Evolutionary conservation across 192 early-diverging fungal species (phyloP).

Genomic region (Dimargaris verticillata): DNA sequence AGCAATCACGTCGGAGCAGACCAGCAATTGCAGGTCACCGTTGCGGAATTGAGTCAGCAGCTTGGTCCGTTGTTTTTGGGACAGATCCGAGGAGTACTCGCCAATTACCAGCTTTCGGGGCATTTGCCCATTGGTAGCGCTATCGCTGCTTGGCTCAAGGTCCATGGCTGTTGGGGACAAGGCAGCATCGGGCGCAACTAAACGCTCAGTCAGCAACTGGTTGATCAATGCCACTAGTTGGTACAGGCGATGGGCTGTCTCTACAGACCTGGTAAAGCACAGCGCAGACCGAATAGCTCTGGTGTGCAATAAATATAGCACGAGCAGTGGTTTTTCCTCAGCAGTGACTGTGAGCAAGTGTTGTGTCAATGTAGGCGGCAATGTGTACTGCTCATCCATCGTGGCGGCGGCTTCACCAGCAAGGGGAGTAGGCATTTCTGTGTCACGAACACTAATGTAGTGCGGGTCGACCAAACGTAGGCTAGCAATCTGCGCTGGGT

Average conservation of each 20-base stretch:
- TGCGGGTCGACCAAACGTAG: slow-evolving; percentile 64
- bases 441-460: slow-evolving; percentile 52
- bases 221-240: slow-evolving; percentile 49
- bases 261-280: slow-evolving; percentile 83
- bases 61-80: slow-evolving; percentile 35
- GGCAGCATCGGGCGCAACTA: neutral
- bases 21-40: slow-evolving; percentile 50
- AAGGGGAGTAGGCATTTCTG: slow-evolving; percentile 4
- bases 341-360: neutral
- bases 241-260: slow-evolving; percentile 70
- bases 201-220: slow-evolving; percentile 11
- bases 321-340: slow-evolving; percentile 40
- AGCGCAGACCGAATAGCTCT: slow-evolving; percentile 37
- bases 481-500: slow-evolving; percentile 81
- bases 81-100: slow-evolving; percentile 62
- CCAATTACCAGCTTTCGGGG: slow-evolving; percentile 24
- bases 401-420: slow-evolving; percentile 25
- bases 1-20: slow-evolving; percentile 74
- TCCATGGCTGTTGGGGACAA: neutral
- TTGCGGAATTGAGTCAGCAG: slow-evolving; percentile 48
- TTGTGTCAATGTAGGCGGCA: neutral
- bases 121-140: slow-evolving; percentile 12
- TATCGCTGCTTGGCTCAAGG: neutral
- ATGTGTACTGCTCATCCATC: slow-evolving; percentile 4
- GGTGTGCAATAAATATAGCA: slow-evolving; percentile 65